These are phyloP conservation scores for Hamigera avellanea DNA, from an alignment of 495 filamentous ascomycete species.

Conservation along the genomic window DNA sequence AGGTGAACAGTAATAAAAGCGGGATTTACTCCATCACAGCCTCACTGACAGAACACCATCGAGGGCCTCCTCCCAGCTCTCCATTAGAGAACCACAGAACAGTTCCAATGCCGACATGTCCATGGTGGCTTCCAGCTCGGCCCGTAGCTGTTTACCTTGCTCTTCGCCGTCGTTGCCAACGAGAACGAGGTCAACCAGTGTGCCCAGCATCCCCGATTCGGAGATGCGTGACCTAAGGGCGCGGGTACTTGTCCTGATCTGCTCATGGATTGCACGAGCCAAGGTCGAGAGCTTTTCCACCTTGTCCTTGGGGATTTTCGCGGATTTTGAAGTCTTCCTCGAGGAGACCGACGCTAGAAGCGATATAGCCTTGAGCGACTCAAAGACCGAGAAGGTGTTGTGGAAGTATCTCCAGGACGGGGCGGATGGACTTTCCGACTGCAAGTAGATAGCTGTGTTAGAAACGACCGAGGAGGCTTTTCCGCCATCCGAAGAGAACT, in stretches of 20 bases:
- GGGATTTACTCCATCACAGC: constrained; percentile 18
- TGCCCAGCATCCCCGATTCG: constrained; percentile 24
- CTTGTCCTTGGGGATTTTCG: constrained; percentile 24
- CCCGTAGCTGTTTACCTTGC: constrained; percentile 19
- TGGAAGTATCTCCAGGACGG: constrained; percentile 34
- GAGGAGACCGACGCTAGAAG: constrained; percentile 17
- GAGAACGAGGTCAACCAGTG: constrained; percentile 24
- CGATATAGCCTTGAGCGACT: constrained; percentile 28
- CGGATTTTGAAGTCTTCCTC: constrained; percentile 20
- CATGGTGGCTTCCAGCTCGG: constrained; percentile 20
- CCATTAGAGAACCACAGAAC: constrained; percentile 32
- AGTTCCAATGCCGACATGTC: constrained; percentile 27
- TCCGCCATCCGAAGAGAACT: constrained; percentile 11
- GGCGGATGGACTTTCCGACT: constrained; percentile 14
- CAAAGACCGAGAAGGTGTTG: constrained; percentile 20
- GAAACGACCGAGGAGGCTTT: constrained; percentile 14
- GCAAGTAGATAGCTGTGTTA: constrained; percentile 15
- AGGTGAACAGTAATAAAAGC: no score
- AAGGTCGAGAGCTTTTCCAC: constrained; percentile 15
- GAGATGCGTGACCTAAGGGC: constrained; percentile 25
- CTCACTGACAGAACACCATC: constrained; percentile 25
- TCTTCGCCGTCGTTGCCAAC: constrained; percentile 12
- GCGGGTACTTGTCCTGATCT: constrained; percentile 21
- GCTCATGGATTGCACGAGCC: constrained; percentile 22
- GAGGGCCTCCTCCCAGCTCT: constrained; percentile 37